Evolutionary conservation across 768 basidiomycete genomes (phyloP).

Genomic region (Tricholoma saponaceum): DNA sequence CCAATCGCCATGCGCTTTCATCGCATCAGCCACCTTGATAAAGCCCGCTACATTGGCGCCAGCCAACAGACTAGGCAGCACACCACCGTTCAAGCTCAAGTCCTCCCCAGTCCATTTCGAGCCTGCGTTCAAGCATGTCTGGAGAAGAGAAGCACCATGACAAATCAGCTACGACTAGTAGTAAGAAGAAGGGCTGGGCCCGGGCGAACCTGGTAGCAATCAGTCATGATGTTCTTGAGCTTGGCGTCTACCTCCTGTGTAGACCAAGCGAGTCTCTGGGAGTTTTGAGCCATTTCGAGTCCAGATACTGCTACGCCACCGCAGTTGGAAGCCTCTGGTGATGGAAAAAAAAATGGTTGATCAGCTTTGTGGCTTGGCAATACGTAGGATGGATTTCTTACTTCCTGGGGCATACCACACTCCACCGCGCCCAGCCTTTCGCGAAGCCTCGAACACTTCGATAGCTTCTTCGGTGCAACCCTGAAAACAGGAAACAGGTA

Average conservation of each 20-base stretch:
- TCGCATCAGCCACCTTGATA: constrained; percentile 68
- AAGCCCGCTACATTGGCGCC: constrained; percentile 76
- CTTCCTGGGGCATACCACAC: constrained; percentile 77
- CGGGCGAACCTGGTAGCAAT: constrained; percentile 45
- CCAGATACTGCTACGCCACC: constrained; percentile 79
- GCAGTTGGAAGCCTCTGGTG: constrained; percentile 50
- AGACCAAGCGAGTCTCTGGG: constrained; percentile 60
- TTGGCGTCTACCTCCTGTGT: constrained; percentile 61
- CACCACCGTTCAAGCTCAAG: constrained; percentile 24
- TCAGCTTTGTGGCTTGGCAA: constrained; percentile 1
- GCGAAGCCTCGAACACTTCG: constrained; percentile 62
- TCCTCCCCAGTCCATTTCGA: constrained; percentile 53
- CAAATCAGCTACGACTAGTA: constrained; percentile 1
- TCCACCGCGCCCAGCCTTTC: constrained; percentile 42
- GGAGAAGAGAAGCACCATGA: constrained; percentile 1
- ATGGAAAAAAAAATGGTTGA: background rate
- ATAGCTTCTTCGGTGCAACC: constrained; percentile 72
- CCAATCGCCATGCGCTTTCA: constrained; percentile 74
- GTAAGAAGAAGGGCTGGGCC: background rate
- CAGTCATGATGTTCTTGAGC: constrained; percentile 68
- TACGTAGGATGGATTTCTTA: constrained; percentile 20
- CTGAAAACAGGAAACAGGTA: constrained; percentile 16
- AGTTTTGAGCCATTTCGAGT: constrained; percentile 81
- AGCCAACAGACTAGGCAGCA: constrained; percentile 49
- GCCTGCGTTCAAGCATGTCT: constrained; percentile 56